A percentile compares a stretch with the other conserved stretches of the same genome.
Conservation (phyloP, 1,284 basidiomycete species). For the Pascua guehoae region DNA sequence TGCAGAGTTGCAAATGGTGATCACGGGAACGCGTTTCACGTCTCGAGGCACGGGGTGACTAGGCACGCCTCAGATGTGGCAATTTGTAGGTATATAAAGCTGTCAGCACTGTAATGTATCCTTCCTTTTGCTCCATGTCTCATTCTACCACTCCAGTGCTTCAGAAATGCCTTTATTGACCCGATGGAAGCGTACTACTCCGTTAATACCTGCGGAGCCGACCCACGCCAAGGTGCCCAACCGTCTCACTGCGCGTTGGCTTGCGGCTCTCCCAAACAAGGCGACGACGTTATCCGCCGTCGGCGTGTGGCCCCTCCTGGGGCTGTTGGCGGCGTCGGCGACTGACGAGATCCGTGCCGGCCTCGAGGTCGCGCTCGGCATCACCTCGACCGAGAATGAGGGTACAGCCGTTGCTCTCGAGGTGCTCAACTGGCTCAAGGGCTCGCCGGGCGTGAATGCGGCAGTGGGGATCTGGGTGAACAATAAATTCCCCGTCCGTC, state of each 20-base stretch:
- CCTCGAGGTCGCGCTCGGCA: neutral
- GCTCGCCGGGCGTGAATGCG: neutral
- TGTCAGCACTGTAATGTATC: too few relatives aligned
- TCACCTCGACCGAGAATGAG: neutral
- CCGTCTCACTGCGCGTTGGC: neutral
- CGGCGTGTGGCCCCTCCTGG: slow-evolving; percentile 1
- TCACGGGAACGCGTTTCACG: too few relatives aligned
- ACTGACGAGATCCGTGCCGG: neutral
- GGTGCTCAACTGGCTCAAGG: neutral
- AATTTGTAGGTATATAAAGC: too few relatives aligned
- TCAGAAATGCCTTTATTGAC: too few relatives aligned
- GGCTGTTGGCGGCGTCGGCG: neutral
- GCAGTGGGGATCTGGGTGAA: neutral
- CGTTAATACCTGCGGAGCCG: too few relatives aligned
- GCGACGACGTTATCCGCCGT: neutral
- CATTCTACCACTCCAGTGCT: too few relatives aligned
- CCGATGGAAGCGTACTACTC: too few relatives aligned
- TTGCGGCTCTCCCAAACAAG: neutral
- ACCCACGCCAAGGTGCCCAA: too few relatives aligned
- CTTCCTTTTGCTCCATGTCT: too few relatives aligned
- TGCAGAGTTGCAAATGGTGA: too few relatives aligned
- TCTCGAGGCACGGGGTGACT: too few relatives aligned
- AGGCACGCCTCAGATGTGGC: too few relatives aligned
- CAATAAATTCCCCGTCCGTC: neutral
- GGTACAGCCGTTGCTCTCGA: neutral